Conservation (phyloP, 352 stramenopile genomes). For the Phytophthora macrochlamydospora region DNA sequence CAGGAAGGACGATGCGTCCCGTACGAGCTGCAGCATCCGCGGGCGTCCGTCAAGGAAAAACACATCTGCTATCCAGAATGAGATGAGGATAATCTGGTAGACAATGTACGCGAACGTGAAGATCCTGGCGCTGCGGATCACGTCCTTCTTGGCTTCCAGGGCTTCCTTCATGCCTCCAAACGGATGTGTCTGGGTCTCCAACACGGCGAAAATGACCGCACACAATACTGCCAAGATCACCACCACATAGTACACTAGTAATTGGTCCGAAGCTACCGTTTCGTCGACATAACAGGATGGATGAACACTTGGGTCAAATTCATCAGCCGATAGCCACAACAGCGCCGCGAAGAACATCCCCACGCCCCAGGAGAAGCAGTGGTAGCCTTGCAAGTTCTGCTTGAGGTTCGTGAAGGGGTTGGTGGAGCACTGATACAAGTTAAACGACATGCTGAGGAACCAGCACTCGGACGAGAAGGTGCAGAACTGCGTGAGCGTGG, state of each 20-base stretch:
- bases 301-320: slow-evolving; percentile 57
- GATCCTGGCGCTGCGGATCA: slow-evolving; percentile 80
- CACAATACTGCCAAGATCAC: slow-evolving; percentile 75
- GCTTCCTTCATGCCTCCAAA: slow-evolving; percentile 81
- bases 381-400: slow-evolving; percentile 73
- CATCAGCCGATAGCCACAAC: slow-evolving; percentile 58
- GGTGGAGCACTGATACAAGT: slow-evolving; percentile 84
- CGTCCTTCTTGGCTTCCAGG: slow-evolving; percentile 77
- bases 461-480: slow-evolving; percentile 86
- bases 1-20: slow-evolving; percentile 69
- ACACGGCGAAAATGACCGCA: slow-evolving; percentile 61
- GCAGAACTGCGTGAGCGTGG: slow-evolving; percentile 75
- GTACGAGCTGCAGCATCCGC: slow-evolving; percentile 41
- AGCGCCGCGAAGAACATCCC: slow-evolving; percentile 54
- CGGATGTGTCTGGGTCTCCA: slow-evolving; percentile 77
- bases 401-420: slow-evolving; percentile 90
- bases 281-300: slow-evolving; percentile 79
- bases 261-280: slow-evolving; percentile 54
- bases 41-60: slow-evolving; percentile 45
- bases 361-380: slow-evolving; percentile 76
- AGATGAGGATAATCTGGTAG: slow-evolving; percentile 87
- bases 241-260: slow-evolving; percentile 78
- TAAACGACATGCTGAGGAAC: slow-evolving; percentile 88
- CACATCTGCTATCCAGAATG: slow-evolving; percentile 73
- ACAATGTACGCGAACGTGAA: slow-evolving; percentile 83